A percentile compares a stretch with the other conserved stretches of the same genome.
Conservation (phyloP, 1,139 yeast genomes). For the Blastobotrys buckinghamii region DNA sequence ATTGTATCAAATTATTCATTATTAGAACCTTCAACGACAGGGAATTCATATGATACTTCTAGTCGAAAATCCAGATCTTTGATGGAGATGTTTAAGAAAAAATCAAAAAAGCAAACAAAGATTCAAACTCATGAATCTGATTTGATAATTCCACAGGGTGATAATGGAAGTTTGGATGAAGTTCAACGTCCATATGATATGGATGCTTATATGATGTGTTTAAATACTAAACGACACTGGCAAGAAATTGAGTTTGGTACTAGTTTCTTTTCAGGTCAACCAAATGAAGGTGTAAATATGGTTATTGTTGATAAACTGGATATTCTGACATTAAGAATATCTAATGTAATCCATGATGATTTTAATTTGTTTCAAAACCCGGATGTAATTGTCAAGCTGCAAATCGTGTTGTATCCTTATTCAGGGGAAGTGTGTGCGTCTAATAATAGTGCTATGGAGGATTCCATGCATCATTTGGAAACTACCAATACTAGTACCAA, state of each 20-base stretch:
- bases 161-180: not conserved
- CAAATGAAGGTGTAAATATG: slow-evolving; percentile 4
- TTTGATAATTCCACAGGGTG: not conserved
- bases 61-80: not conserved
- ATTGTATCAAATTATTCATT: not conserved
- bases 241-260: slow-evolving; percentile 2
- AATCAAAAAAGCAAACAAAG: not conserved
- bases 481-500: not conserved
- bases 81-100: not conserved
- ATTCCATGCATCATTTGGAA: too few species aligned
- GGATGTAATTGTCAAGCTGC: not conserved
- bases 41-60: not conserved
- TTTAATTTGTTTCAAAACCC: not conserved
- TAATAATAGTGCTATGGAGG: not conserved
- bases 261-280: not conserved
- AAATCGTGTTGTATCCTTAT: slow-evolving; percentile 1
- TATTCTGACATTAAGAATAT: not conserved
- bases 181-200: not conserved
- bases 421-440: not conserved
- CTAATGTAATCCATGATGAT: not conserved
- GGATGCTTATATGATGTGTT: slow-evolving; percentile 1
- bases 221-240: not conserved
- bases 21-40: not conserved
- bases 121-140: not conserved
- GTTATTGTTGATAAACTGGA: slow-evolving; percentile 1